These are phyloP conservation scores for Inonotus hispidus DNA, from an alignment of 1,284 basidiomycete genomes.

Conservation along the genomic window DNA sequence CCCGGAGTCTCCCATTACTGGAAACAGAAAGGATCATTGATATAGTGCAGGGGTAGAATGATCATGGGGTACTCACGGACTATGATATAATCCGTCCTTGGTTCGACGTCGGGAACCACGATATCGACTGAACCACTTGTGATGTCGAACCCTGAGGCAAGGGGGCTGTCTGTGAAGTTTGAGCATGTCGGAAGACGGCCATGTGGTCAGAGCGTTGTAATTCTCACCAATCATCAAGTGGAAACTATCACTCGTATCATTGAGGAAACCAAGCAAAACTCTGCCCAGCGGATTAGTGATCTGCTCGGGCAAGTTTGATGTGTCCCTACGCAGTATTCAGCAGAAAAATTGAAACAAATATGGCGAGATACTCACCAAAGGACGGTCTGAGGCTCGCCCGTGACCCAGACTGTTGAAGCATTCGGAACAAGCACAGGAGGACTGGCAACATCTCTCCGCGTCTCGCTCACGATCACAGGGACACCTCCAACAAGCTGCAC, in stretches of 20 bases:
- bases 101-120: conserved; percentile 31
- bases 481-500: conserved; percentile 1
- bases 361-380: conserved; percentile 11
- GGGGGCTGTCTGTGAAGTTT: conserved; percentile 32
- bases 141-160: conserved; percentile 38
- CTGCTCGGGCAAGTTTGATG: conserved; percentile 10
- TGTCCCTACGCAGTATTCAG: conserved; percentile 11
- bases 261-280: conserved; percentile 17
- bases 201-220: neutral
- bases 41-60: neutral
- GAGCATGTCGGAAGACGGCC: neutral
- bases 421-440: conserved; percentile 18
- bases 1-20: conserved; percentile 41
- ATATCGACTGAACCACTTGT: conserved; percentile 30
- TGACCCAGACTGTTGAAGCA: conserved; percentile 15
- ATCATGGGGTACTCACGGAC: conserved; percentile 30
- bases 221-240: conserved; percentile 17
- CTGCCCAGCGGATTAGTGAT: conserved; percentile 16
- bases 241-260: conserved; percentile 14
- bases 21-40: neutral
- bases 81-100: conserved; percentile 32
- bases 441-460: conserved; percentile 15
- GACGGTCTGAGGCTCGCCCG: conserved; percentile 15
- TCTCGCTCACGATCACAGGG: neutral
- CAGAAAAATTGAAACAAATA: neutral